Evolutionary conservation across 345 rosid species (phyloP), one percentile per base, ranked within the genome.

Genomic region (Turnera subulata): DNA sequence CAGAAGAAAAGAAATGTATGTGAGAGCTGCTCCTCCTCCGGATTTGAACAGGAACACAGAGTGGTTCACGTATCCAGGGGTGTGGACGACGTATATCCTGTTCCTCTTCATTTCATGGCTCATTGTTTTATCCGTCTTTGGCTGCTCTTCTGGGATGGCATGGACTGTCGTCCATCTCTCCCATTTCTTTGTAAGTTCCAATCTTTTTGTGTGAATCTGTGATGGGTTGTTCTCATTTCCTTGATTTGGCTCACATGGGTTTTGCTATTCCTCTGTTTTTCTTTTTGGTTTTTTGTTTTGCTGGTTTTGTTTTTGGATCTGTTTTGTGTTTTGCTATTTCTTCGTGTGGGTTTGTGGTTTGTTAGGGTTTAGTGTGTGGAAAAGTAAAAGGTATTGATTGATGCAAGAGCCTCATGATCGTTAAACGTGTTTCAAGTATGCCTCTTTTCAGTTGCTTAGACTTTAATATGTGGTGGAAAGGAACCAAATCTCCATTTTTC

Each of bases 51-150:
- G 69, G 82, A 88, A 88, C 71, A 88, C 93, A 29, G 96, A 83
- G 75, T 88, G 88, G 96, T 88, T 88, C 84, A 81, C 82, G 58
- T 85, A 83, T 59, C 89, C 96, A 0, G 96, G 96, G 0, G 93
- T 88, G 0, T 88, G 96, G 93, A 83, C 93, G 2, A 78, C 81
- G 15, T 85, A 89, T 56, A 77, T 89, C 11, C 80, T 82, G 22
- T 75, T 84, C 58, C 66, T 88, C 39, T 88, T 85, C 82, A 78
- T 83, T 51, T 80, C 84, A 0, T 83, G 93, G 96, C 80, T 88
- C 32, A 53, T 80, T 45, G 83, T 85, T 48, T 77, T 88, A 55
- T 81, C 90, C 54, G 55, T 88, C 65, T 73, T 78, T 18, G 68
- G 75, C 51, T 83, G 86, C 68, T 76, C 96, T 7, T 72, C 88